Conservation (phyloP, 305 asterid genomes). For the Plantago coronopus region DNA sequence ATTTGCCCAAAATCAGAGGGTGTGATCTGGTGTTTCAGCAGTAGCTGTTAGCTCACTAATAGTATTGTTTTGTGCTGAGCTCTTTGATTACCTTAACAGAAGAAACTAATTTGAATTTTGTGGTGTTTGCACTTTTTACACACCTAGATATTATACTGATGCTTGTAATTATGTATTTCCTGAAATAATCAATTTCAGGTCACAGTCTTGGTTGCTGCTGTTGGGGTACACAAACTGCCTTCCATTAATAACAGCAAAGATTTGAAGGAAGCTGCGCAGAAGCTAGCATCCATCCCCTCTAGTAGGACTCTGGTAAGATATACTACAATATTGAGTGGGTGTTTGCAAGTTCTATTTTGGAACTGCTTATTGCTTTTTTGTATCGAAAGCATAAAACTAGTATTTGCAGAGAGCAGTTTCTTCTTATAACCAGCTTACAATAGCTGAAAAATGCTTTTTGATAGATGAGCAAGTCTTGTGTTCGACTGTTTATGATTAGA, state of each 20-base stretch:
- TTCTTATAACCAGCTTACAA: background rate
- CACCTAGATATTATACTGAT: background rate
- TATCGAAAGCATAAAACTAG: background rate
- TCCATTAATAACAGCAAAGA: conserved; percentile 61
- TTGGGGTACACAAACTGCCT: conserved; percentile 69
- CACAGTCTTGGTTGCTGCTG: conserved; percentile 88
- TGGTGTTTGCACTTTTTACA: background rate
- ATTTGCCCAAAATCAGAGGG: too few species aligned
- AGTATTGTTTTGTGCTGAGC: too few species aligned
- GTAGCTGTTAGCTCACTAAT: too few species aligned
- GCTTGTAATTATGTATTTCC: background rate
- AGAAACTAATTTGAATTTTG: background rate
- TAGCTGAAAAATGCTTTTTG: background rate
- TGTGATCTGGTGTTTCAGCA: too few species aligned
- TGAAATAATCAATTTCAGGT: conserved; percentile 38
- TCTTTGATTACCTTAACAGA: too few species aligned
- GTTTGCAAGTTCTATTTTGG: background rate
- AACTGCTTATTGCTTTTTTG: background rate
- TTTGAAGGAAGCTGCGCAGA: conserved; percentile 65
- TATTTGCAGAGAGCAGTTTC: background rate
- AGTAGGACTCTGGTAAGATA: conserved; percentile 53
- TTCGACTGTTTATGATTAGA: too few species aligned
- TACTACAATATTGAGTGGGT: too few species aligned
- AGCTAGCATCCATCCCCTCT: conserved; percentile 54
- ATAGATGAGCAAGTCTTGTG: too few species aligned